phyloP scores from a whole-genome alignment of 2,329 filamentous ascomycete species.

The Botrytis aclada region DNA sequence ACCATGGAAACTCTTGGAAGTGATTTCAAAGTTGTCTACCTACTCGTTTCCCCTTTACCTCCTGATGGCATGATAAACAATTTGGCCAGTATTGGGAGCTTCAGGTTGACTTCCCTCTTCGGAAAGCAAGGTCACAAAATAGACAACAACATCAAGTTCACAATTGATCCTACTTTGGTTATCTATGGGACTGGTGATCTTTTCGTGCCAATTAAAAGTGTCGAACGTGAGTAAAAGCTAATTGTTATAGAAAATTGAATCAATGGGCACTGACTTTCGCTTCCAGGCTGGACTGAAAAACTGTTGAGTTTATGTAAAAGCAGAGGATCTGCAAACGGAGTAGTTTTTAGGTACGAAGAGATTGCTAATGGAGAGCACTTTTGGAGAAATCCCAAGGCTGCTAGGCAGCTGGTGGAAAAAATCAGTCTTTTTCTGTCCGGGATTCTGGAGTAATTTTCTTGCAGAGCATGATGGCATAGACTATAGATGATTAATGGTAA shows the following conservation, averaged over 20 bases:
- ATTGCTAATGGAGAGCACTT: constrained; percentile 15
- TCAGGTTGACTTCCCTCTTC: constrained; percentile 22
- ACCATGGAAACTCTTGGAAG: constrained; percentile 19
- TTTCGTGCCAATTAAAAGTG: constrained; percentile 65
- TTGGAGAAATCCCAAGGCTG: constrained; percentile 4
- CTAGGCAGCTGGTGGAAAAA: neutral
- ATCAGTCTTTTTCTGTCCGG: neutral
- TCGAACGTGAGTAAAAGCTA: constrained; percentile 42
- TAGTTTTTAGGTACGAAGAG: neutral
- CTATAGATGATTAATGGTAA: neutral
- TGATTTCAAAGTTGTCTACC: constrained; percentile 48
- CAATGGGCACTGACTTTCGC: neutral
- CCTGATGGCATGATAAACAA: constrained; percentile 51
- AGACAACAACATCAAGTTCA: constrained; percentile 51
- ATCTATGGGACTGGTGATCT: constrained; percentile 73
- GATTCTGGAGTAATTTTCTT: neutral
- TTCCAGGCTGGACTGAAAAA: constrained; percentile 15
- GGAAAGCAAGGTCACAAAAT: constrained; percentile 33
- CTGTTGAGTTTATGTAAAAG: neutral
- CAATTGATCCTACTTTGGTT: constrained; percentile 59
- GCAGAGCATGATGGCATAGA: neutral
- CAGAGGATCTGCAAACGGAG: neutral
- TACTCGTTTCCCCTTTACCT: constrained; percentile 67
- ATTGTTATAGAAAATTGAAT: no score
- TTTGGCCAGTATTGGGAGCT: constrained; percentile 54